phyloP scores from a whole-genome alignment of 225 moss, liverwort and hornwort genomes.

The Climacium dendroides region DNA sequence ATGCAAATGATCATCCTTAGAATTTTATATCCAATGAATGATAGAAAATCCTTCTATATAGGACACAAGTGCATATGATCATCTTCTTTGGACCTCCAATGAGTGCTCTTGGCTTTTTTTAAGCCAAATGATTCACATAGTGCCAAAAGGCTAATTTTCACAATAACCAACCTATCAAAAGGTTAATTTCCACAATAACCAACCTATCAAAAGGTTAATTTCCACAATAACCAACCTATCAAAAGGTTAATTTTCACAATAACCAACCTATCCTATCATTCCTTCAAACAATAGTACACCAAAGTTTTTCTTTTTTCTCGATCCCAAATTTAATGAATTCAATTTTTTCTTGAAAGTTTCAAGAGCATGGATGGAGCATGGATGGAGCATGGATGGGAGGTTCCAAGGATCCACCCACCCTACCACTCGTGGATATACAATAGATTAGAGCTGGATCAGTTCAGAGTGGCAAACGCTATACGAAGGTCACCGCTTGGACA shows the following conservation, averaged over 20 bases:
- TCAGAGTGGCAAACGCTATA: not conserved
- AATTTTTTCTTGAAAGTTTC: not conserved
- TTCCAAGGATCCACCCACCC: not conserved
- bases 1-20: not conserved
- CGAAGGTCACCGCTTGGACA: not conserved
- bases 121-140: too few relatives aligned
- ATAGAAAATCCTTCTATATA: too few relatives aligned
- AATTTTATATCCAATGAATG: not conserved
- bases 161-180: not conserved
- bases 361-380: too few relatives aligned
- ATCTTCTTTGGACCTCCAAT: not conserved
- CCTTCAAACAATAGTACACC: not conserved
- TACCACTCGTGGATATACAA: not conserved
- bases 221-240: not conserved
- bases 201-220: not conserved
- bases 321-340: too few relatives aligned
- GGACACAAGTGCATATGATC: not conserved
- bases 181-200: not conserved
- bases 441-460: not conserved
- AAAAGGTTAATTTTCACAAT: not conserved
- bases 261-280: fast-evolving
- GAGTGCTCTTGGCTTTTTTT: not conserved
- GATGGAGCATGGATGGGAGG: too few relatives aligned
- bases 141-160: not conserved
- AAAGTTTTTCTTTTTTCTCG: not conserved